phyloP scores from a whole-genome alignment of 176 grass and related monocot species.

The Oryza glaberrima region DNA sequence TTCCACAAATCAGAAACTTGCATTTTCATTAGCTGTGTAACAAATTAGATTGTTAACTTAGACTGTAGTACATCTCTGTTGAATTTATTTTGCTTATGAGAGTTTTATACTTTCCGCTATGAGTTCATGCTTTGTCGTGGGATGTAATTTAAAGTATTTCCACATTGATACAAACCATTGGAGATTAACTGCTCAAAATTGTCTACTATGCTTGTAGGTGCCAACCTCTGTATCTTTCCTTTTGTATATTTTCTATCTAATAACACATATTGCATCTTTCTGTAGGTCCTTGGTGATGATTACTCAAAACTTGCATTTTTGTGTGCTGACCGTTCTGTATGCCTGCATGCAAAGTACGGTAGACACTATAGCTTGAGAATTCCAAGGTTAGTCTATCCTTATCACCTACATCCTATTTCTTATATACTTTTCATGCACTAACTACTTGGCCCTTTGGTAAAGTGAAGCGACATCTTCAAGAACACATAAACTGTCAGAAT shows the following conservation, averaged over 20 bases:
- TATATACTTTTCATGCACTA: background rate
- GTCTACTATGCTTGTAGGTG: background rate
- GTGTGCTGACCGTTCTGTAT: conserved; percentile 89
- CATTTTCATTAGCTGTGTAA: background rate
- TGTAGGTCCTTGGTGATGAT: conserved; percentile 79
- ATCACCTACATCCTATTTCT: background rate
- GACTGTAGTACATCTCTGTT: background rate
- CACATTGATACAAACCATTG: background rate
- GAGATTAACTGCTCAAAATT: background rate
- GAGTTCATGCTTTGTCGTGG: too few species aligned
- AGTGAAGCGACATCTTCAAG: background rate
- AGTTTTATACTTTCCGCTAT: background rate
- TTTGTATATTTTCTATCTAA: conserved; percentile 30
- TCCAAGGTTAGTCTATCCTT: conserved; percentile 66
- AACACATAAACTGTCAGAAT: background rate
- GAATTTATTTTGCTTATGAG: background rate
- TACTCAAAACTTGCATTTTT: conserved; percentile 93
- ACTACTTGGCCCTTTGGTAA: background rate
- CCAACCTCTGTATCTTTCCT: conserved; percentile 8
- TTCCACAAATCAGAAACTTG: background rate
- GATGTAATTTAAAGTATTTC: too few species aligned
- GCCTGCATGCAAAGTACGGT: conserved; percentile 93
- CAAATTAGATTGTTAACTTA: background rate
- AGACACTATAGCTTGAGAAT: conserved; percentile 92
- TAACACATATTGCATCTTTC: conserved; percentile 24